Percentiles rank a stretch among this genome's conserved stretches.
Conservation (phyloP, 441 rosid genomes). For the Breynia disticha region DNA sequence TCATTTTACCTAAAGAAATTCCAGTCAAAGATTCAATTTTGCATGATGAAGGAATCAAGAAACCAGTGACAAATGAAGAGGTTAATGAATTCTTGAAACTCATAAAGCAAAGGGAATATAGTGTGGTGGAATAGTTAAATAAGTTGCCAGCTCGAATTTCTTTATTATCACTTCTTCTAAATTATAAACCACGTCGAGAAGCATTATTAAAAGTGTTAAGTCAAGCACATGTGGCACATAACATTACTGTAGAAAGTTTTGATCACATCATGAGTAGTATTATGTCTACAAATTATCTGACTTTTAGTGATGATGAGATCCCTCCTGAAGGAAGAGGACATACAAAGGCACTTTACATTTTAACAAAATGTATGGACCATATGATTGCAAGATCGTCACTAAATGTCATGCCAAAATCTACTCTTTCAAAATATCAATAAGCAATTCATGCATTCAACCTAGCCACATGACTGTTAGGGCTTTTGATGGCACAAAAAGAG, state of each 20-base stretch:
- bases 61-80: too few species aligned
- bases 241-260: neutral
- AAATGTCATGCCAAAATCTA: neutral
- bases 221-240: neutral
- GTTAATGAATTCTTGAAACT: too few species aligned
- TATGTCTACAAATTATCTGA: neutral
- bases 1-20: too few species aligned
- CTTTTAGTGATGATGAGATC: slow-evolving; percentile 4
- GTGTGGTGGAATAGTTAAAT: neutral
- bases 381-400: neutral
- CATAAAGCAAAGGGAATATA: too few species aligned
- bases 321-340: neutral
- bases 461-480: too few species aligned
- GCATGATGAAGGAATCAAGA: too few species aligned
- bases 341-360: neutral
- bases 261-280: neutral
- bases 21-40: too few species aligned
- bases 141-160: neutral
- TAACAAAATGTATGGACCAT: neutral
- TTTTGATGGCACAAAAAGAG: neutral
- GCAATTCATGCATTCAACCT: too few species aligned
- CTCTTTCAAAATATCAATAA: neutral
- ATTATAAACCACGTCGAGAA: neutral
- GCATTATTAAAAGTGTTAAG: neutral
- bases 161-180: neutral